A percentile compares a stretch with the other conserved stretches of the same genome.
phyloP scores from a whole-genome alignment of 768 basidiomycete genomes.

The Pulveroboletus sp. region DNA sequence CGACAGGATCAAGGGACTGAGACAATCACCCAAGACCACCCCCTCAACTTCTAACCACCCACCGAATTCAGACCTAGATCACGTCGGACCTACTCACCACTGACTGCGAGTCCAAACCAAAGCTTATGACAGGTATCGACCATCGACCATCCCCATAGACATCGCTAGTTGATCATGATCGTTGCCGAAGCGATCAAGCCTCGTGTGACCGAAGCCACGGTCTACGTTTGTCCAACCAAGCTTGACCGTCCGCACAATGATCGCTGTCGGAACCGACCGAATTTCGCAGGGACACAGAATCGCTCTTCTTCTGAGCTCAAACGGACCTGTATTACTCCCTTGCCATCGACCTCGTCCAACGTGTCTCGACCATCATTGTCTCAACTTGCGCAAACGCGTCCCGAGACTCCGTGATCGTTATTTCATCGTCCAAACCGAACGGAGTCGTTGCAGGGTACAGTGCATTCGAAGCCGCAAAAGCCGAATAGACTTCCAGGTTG shows the following conservation, averaged over 20 bases:
- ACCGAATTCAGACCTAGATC: background rate
- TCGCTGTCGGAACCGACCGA: too few relatives aligned
- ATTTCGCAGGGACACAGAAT: background rate
- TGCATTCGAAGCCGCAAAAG: background rate
- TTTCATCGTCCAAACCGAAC: background rate
- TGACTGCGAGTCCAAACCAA: too few relatives aligned
- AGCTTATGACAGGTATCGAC: background rate
- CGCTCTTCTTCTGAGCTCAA: background rate
- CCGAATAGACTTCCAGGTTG: too few relatives aligned
- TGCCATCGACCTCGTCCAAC: background rate
- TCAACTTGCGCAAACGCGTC: background rate
- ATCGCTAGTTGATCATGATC: background rate
- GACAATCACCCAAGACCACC: background rate
- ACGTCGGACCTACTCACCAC: too few relatives aligned
- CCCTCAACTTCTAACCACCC: background rate
- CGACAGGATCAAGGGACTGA: background rate
- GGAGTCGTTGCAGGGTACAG: background rate
- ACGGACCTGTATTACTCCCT: background rate
- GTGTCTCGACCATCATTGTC: background rate
- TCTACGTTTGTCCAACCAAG: background rate
- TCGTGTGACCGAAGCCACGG: too few relatives aligned
- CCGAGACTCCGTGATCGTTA: background rate
- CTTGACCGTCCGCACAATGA: background rate
- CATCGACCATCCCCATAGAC: background rate
- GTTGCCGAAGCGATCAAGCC: background rate